phyloP scores from a whole-genome alignment of 805 yeast genomes.

The Ogataea ramenticola region DNA sequence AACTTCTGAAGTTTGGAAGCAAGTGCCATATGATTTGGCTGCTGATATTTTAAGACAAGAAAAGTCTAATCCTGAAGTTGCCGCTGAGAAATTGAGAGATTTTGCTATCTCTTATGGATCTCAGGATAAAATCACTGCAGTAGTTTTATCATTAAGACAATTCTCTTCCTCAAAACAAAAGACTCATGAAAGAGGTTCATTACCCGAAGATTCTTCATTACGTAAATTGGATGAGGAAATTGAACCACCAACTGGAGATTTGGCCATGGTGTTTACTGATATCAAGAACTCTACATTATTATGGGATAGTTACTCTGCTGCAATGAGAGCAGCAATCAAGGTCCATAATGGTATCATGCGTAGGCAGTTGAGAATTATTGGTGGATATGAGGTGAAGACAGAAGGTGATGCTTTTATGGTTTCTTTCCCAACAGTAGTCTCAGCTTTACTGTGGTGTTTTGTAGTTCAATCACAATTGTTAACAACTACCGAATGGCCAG shows the following conservation, averaged over 20 bases:
- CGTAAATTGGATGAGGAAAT: constrained; percentile 86
- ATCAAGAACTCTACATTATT: constrained; percentile 87
- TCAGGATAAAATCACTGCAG: constrained; percentile 66
- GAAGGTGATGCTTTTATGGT: constrained; percentile 99
- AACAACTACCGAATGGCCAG: constrained; percentile 87
- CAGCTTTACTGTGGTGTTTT: constrained; percentile 92
- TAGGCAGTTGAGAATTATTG: constrained; percentile 81
- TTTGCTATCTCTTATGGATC: constrained; percentile 93
- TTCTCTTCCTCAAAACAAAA: constrained; percentile 28
- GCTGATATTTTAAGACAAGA: constrained; percentile 85
- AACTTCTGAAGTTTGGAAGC: constrained; percentile 80
- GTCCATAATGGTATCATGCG: constrained; percentile 94
- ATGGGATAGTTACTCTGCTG: constrained; percentile 90
- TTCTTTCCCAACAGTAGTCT: constrained; percentile 85
- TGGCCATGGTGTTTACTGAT: constrained; percentile 96
- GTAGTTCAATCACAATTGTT: constrained; percentile 81
- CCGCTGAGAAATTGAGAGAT: constrained; percentile 90
- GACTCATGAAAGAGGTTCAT: constrained; percentile 34
- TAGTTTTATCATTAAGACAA: constrained; percentile 67
- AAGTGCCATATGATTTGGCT: constrained; percentile 72
- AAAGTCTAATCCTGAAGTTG: constrained; percentile 75
- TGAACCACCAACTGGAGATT: constrained; percentile 88
- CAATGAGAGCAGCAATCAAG: constrained; percentile 95
- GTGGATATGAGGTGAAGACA: constrained; percentile 97
- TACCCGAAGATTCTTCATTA: constrained; percentile 67